These are phyloP conservation scores for Plantago ovata DNA, from an alignment of 257 asterid genomes.

Conservation along the genomic window DNA sequence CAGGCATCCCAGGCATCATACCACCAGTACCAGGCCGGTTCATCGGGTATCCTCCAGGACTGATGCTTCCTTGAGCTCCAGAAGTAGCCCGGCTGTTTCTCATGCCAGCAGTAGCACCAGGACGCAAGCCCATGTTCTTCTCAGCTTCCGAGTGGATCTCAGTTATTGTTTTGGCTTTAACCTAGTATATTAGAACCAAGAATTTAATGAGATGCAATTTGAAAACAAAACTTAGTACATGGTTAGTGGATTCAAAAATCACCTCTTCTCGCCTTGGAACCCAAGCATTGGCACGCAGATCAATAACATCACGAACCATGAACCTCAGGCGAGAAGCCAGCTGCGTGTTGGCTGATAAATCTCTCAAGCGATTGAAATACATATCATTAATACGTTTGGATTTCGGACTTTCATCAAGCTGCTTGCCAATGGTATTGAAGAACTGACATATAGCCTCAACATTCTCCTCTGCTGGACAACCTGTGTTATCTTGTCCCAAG, in stretches of 20 bases:
- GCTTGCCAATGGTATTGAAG: constrained; percentile 89
- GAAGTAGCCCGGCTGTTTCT: constrained; percentile 62
- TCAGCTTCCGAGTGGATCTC: constrained; percentile 99
- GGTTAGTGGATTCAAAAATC: neutral
- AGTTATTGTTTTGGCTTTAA: constrained; percentile 83
- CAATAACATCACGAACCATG: constrained; percentile 82
- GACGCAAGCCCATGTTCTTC: constrained; percentile 84
- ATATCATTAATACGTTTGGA: constrained; percentile 63
- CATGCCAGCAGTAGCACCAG: constrained; percentile 87
- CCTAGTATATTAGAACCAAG: constrained; percentile 33
- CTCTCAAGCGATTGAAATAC: constrained; percentile 72
- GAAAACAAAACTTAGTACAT: neutral
- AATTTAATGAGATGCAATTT: neutral
- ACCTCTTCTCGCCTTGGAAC: constrained; percentile 97
- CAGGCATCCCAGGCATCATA: constrained; percentile 99
- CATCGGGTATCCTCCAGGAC: constrained; percentile 66
- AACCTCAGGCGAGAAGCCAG: constrained; percentile 78
- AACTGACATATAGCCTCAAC: constrained; percentile 98
- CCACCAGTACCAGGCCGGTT: constrained; percentile 87
- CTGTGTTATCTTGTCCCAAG: constrained; percentile 56
- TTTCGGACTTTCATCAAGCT: constrained; percentile 76
- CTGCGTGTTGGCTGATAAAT: constrained; percentile 67
- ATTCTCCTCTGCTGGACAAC: constrained; percentile 89
- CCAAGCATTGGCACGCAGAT: constrained; percentile 75
- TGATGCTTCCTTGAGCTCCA: constrained; percentile 51